phyloP scores from a whole-genome alignment of 306 rosid species.

The Medicago arabica region DNA sequence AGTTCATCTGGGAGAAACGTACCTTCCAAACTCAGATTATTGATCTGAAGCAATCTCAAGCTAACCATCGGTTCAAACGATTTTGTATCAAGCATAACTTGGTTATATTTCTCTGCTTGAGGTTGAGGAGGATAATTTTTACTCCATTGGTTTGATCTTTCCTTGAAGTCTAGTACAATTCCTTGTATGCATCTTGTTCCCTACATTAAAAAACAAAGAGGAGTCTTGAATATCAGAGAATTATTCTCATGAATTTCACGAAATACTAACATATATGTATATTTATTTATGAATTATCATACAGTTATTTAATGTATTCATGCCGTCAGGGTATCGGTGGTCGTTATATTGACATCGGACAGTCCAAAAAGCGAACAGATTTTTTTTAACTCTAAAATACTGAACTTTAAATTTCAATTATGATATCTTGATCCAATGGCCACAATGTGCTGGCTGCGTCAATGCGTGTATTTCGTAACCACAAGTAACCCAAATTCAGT shows the following conservation, averaged over 20 bases:
- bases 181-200: conserved; percentile 54
- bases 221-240: not conserved
- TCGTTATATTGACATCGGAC: not conserved
- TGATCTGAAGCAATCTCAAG: conserved; percentile 64
- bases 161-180: conserved; percentile 56
- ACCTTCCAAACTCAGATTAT: conserved; percentile 59
- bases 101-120: conserved; percentile 38
- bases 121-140: conserved; percentile 32
- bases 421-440: not conserved
- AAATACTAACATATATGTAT: not conserved
- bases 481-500: not conserved
- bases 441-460: not conserved
- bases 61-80: conserved; percentile 53
- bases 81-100: conserved; percentile 44
- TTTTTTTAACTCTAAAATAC: too few species aligned
- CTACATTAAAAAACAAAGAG: conserved; percentile 36
- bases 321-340: not conserved
- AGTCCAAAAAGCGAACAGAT: not conserved
- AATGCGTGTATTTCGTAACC: not conserved
- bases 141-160: not conserved
- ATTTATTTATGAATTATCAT: not conserved
- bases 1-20: conserved; percentile 54
- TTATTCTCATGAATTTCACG: not conserved
- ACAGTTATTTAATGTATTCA: not conserved
- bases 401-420: not conserved